Conservation (phyloP, 2,329 filamentous ascomycete species). For the Stylonectria norvegica region DNA sequence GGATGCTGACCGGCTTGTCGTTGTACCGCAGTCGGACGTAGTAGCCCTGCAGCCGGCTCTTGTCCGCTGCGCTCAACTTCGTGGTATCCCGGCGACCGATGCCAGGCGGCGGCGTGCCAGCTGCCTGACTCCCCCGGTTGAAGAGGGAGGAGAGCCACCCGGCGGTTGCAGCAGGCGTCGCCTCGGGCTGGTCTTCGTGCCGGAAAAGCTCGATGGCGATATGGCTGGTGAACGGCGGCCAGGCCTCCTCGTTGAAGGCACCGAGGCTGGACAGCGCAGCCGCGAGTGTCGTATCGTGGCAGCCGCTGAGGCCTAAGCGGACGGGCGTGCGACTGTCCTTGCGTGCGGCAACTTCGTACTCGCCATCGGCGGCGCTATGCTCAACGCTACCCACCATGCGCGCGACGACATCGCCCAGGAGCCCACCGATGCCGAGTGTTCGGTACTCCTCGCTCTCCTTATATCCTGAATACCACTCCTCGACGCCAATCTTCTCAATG, state of each 20-base stretch:
- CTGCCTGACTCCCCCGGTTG: slow-evolving; percentile 17
- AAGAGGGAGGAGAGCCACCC: slow-evolving; percentile 27
- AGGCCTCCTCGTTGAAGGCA: slow-evolving; percentile 67
- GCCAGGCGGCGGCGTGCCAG: slow-evolving; percentile 36
- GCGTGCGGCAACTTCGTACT: slow-evolving; percentile 45
- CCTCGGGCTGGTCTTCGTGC: slow-evolving; percentile 36
- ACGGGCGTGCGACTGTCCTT: slow-evolving; percentile 41
- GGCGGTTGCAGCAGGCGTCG: slow-evolving; percentile 5
- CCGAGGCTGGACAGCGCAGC: slow-evolving; percentile 74
- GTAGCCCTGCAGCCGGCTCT: slow-evolving; percentile 64
- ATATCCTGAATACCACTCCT: slow-evolving; percentile 93
- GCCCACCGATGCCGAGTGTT: slow-evolving; percentile 77
- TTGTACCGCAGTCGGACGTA: slow-evolving; percentile 93
- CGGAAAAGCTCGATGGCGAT: slow-evolving; percentile 88
- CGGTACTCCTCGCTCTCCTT: slow-evolving; percentile 82
- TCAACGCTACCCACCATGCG: slow-evolving; percentile 68
- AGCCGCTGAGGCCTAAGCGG: slow-evolving; percentile 77
- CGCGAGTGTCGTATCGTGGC: slow-evolving; percentile 91
- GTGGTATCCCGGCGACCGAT: slow-evolving; percentile 60
- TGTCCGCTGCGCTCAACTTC: slow-evolving; percentile 56
- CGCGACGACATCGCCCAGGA: slow-evolving; percentile 79
- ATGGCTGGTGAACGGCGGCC: slow-evolving; percentile 93
- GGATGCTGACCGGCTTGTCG: slow-evolving; percentile 74
- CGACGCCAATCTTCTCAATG: slow-evolving; percentile 71
- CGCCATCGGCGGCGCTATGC: slow-evolving; percentile 50